Percentiles rank a stretch among this genome's conserved stretches.
These are phyloP conservation scores for Russula compacta DNA, from an alignment of 768 basidiomycete species.

Conservation along the genomic window DNA sequence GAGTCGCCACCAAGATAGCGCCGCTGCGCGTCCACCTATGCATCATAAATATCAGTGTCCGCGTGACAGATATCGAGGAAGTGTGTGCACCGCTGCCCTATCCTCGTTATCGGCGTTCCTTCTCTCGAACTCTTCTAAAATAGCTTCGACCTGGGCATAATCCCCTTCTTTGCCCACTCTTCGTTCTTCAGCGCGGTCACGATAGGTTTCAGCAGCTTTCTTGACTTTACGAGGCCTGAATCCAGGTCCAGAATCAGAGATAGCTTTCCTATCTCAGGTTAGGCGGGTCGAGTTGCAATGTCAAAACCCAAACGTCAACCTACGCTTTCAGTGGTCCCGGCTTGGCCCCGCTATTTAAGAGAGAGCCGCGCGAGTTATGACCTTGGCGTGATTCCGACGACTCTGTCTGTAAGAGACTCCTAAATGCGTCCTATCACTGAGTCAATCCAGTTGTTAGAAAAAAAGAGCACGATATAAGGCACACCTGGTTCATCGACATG, in stretches of 20 bases:
- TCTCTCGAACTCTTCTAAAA: conserved; percentile 75
- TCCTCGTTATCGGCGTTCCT: conserved; percentile 49
- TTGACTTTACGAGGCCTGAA: conserved; percentile 82
- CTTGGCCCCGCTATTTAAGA: conserved; percentile 23
- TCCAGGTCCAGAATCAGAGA: conserved; percentile 45
- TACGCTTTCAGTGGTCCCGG: conserved; percentile 17
- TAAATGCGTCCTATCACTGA: conserved; percentile 47
- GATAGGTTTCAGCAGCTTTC: conserved; percentile 42
- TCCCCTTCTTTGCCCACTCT: conserved; percentile 59
- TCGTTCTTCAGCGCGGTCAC: conserved; percentile 70
- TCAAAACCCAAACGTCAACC: not conserved
- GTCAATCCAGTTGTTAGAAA: not conserved
- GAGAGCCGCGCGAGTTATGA: conserved; percentile 27
- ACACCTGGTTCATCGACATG: conserved; percentile 17
- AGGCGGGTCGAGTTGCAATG: not conserved
- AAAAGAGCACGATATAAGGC: not conserved
- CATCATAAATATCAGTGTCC: not conserved
- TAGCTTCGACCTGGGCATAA: conserved; percentile 69
- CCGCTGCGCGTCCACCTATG: conserved; percentile 66
- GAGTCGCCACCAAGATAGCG: conserved; percentile 78
- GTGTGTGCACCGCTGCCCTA: conserved; percentile 44
- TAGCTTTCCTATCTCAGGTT: conserved; percentile 33
- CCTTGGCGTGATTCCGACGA: conserved; percentile 22
- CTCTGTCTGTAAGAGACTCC: conserved; percentile 38
- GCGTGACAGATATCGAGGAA: not conserved